Conservation (phyloP, 1,284 basidiomycete species). For the Phaffia rhodozyma region DNA sequence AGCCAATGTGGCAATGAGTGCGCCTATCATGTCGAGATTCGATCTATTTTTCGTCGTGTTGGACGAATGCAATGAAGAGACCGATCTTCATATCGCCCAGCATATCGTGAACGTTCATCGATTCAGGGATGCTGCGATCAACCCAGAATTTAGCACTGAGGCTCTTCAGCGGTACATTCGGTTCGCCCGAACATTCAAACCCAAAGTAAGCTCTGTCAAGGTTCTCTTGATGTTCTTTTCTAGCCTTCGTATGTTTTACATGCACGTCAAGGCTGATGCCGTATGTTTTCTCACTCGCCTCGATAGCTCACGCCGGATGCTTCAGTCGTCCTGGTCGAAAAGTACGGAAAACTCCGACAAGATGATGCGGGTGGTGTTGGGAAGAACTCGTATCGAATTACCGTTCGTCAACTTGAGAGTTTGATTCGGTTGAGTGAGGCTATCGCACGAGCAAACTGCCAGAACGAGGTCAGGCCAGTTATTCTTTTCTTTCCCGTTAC, state of each 20-base stretch:
- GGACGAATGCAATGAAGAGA: conserved; percentile 90
- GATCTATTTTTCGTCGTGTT: conserved; percentile 98
- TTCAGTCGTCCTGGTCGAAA: conserved; percentile 85
- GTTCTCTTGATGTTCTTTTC: not conserved
- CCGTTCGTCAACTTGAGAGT: conserved; percentile 88
- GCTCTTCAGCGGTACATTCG: conserved; percentile 92
- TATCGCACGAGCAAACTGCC: conserved; percentile 93
- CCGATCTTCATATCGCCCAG: conserved; percentile 84
- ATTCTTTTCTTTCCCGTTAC: not conserved
- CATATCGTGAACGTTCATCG: conserved; percentile 98
- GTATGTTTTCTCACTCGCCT: not conserved
- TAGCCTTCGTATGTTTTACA: not conserved
- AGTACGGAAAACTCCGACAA: conserved; percentile 83
- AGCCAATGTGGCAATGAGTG: conserved; percentile 95
- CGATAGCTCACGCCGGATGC: conserved; percentile 78
- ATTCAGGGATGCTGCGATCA: conserved; percentile 85
- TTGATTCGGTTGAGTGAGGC: conserved; percentile 97
- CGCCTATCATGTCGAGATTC: conserved; percentile 98
- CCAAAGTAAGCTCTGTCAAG: conserved; percentile 51
- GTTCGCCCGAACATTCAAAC: conserved; percentile 91
- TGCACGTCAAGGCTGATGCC: not conserved
- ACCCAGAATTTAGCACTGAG: conserved; percentile 94
- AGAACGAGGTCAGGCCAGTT: conserved; percentile 51
- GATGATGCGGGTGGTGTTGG: conserved; percentile 82
- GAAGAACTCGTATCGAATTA: conserved; percentile 87